phyloP scores from a whole-genome alignment of 1,284 basidiomycete species.

The Hypsizygus ulmarius region DNA sequence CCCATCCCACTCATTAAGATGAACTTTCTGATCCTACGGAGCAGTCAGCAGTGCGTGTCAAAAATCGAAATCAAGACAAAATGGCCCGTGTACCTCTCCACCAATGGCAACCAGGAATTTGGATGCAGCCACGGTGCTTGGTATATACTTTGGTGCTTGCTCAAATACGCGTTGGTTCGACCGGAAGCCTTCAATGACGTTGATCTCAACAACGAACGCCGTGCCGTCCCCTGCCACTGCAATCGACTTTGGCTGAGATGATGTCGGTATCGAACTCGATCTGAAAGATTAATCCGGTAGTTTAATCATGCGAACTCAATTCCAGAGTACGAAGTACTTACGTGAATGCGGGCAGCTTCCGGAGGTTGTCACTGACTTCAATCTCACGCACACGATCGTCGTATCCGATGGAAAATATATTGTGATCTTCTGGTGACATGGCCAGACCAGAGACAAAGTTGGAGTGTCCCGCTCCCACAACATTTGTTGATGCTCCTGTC shows the following conservation, averaged over 20 bases:
- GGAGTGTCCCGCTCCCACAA: constrained; percentile 70
- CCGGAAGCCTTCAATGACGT: constrained; percentile 64
- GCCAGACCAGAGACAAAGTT: constrained; percentile 71
- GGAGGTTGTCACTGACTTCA: constrained; percentile 27
- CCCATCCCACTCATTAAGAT: constrained; percentile 71
- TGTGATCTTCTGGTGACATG: constrained; percentile 42
- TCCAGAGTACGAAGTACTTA: too few species aligned
- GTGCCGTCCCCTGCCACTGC: constrained; percentile 61
- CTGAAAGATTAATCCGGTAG: too few species aligned
- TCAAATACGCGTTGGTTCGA: constrained; percentile 65
- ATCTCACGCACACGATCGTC: constrained; percentile 80
- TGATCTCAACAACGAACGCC: constrained; percentile 70
- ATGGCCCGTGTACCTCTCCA: constrained; percentile 62
- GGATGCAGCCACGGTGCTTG: constrained; percentile 56
- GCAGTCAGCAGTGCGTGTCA: background rate
- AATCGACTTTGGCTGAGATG: constrained; percentile 75
- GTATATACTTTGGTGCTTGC: constrained; percentile 50
- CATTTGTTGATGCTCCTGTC: constrained; percentile 41
- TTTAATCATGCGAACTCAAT: too few species aligned
- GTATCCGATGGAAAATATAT: constrained; percentile 70
- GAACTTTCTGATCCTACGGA: constrained; percentile 69
- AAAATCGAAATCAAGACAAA: too few species aligned
- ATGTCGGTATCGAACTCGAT: constrained; percentile 44
- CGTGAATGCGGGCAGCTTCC: constrained; percentile 47
- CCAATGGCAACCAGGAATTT: constrained; percentile 68